These are phyloP conservation scores for Ustanciosporium gigantosporum DNA, from an alignment of 1,284 basidiomycete species.

Conservation along the genomic window DNA sequence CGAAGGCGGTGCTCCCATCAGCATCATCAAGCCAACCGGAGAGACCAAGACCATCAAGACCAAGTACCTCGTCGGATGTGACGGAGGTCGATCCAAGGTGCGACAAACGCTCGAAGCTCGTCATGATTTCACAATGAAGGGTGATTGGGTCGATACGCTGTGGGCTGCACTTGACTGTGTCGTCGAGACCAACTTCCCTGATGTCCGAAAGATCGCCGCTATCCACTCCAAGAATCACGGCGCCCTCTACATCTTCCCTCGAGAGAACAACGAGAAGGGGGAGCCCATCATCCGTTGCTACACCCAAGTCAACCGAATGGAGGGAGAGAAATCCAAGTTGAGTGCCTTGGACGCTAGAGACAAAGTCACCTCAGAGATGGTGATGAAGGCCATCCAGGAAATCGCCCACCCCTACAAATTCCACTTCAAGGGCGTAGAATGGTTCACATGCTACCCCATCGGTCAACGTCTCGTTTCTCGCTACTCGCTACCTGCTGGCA, in stretches of 20 bases:
- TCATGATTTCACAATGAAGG: constrained; percentile 47
- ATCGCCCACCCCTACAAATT: constrained; percentile 63
- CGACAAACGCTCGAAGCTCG: constrained; percentile 55
- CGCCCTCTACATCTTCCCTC: constrained; percentile 60
- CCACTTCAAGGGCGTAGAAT: constrained; percentile 61
- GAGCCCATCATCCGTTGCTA: constrained; percentile 60
- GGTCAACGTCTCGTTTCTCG: constrained; percentile 48
- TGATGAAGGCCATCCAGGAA: constrained; percentile 61
- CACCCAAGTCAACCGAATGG: constrained; percentile 59
- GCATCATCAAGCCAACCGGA: constrained; percentile 50
- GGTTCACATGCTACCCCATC: constrained; percentile 62
- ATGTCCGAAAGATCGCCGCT: constrained; percentile 57
- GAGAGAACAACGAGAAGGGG: constrained; percentile 59
- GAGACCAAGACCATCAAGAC: constrained; percentile 56
- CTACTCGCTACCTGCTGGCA: constrained; percentile 46
- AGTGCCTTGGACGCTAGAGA: constrained; percentile 45
- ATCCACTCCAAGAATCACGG: constrained; percentile 57
- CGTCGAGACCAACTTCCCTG: constrained; percentile 56
- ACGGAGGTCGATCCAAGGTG: constrained; percentile 60
- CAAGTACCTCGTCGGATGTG: constrained; percentile 62
- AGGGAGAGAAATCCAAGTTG: constrained; percentile 49
- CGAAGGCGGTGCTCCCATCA: constrained; percentile 45
- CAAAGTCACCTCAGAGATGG: constrained; percentile 60
- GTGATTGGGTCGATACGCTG: constrained; percentile 58
- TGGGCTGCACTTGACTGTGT: constrained; percentile 57